Base-by-base conservation (phyloP, 1,139 yeast genomes). In the Taphrina flavorubra region DNA sequence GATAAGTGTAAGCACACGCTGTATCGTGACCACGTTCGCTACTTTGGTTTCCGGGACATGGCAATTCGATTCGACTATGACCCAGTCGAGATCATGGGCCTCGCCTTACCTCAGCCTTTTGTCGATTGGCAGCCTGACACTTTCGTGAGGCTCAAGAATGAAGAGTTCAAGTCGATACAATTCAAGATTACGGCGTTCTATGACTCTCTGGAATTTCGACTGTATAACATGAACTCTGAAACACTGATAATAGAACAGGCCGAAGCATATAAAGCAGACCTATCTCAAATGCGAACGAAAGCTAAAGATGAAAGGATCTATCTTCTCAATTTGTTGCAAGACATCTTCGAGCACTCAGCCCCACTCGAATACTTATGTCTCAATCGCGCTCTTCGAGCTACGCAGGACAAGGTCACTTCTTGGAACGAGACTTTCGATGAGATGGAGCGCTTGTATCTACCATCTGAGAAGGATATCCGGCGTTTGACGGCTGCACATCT, bases 391-490 rank as follows among this genome's bases (percentile, higher is more conserved):
- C 79, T 91, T 34, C 80, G 96, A 73, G 84, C 84, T 58, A 82
- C 94, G 36, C 97, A 94, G 75, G 92, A 89, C 71, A 80, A 87
- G 64, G 95, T 96, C 4, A 92, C 91, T 34, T 84, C 81, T 61
- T 95, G 99, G 99, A 97, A 94, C 78, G 76, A 79, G 37, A 97
- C 89, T 70, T 92, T 95, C 75, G 83, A 85, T 58, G 90, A 86
- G n/a, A 92, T 94, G 78, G 97, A 90, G 72, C 84, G 84, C 67
- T 83, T 82, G 39, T 94, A 84, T 75, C 84, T 94, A 71, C 98
- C 98, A 0, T 87, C 96, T 16, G 99, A 95, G 77, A 90, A 89
- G 75, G 99, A 95, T 82, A 90, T 95, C 73, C 88, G 97, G 8
- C 83, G 92, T 71, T 89, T 94, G 60, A 92, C 99, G 1, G 90